Evolutionary conservation across 2,329 filamentous ascomycete genomes (phyloP).

Genomic region (Cercospora nicotianae): DNA sequence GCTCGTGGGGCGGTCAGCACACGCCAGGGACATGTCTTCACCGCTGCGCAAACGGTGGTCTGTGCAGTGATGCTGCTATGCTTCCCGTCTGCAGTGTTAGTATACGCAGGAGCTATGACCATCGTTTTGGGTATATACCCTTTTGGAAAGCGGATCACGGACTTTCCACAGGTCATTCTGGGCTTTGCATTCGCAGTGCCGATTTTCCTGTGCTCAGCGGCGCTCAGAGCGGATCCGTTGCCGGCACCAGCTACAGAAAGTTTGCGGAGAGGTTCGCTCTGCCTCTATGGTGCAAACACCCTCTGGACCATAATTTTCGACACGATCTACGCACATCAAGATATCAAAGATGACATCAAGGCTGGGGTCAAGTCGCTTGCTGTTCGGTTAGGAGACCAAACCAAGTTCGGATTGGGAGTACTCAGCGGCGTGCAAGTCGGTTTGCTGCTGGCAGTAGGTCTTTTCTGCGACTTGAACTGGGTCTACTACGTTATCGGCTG

Average conservation of each 20-base stretch:
- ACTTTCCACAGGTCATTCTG: conserved; percentile 21
- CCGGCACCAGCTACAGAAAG: conserved; percentile 1
- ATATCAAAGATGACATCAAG: conserved; percentile 23
- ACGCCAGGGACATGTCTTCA: conserved; percentile 16
- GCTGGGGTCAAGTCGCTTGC: conserved; percentile 21
- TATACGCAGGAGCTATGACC: conserved; percentile 13
- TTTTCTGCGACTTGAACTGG: conserved; percentile 13
- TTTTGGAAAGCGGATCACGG: conserved; percentile 19
- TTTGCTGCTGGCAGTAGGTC: conserved; percentile 11
- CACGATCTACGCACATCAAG: conserved; percentile 21
- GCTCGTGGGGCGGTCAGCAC: conserved; percentile 19
- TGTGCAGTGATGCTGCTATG: conserved; percentile 11
- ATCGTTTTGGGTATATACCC: conserved; percentile 17
- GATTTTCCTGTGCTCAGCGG: conserved; percentile 19
- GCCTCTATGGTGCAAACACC: conserved; percentile 13
- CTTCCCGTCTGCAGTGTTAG: neutral
- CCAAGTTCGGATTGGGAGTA: conserved; percentile 13
- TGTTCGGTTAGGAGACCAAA: conserved; percentile 17
- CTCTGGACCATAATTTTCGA: conserved; percentile 24
- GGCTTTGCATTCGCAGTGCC: conserved; percentile 21
- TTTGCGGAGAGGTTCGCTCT: conserved; percentile 3
- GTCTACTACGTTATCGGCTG: conserved; percentile 11
- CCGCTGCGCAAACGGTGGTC: conserved; percentile 7
- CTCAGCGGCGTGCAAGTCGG: conserved; percentile 18
- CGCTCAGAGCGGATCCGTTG: conserved; percentile 13